Evolutionary conservation across 2,329 filamentous ascomycete genomes (phyloP).

Genomic region (Aspergillus pseudoterreus): DNA sequence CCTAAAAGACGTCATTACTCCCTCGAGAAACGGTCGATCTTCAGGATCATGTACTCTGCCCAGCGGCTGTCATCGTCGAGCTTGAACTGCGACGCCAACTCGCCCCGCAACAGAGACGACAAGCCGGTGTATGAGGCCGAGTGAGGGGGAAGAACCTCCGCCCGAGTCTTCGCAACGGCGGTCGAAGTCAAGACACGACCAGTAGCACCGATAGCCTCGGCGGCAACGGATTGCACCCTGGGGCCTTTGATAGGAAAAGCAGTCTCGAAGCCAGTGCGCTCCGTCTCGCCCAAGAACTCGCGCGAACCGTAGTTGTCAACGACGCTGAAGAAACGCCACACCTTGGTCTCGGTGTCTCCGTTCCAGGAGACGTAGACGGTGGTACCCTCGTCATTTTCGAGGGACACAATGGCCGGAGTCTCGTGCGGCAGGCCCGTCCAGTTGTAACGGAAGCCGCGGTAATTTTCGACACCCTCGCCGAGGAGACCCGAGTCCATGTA

Average conservation of each 20-base stretch:
- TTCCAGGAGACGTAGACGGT: slow-evolving; percentile 56
- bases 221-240: slow-evolving; percentile 37
- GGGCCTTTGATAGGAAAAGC: slow-evolving; percentile 18
- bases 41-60: slow-evolving; percentile 12
- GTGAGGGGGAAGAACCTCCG: slow-evolving; percentile 17
- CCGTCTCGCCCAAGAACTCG: slow-evolving; percentile 23
- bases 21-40: slow-evolving; percentile 9
- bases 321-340: slow-evolving; percentile 50
- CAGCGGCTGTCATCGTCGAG: slow-evolving; percentile 4
- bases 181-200: slow-evolving; percentile 27
- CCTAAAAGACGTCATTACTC: not conserved
- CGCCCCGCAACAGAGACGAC: not conserved
- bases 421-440: slow-evolving; percentile 38
- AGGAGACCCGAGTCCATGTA: slow-evolving; percentile 44
- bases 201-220: slow-evolving; percentile 31
- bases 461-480: slow-evolving; percentile 34
- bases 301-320: slow-evolving; percentile 22
- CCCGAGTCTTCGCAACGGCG: slow-evolving; percentile 16
- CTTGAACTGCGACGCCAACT: slow-evolving; percentile 4
- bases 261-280: slow-evolving; percentile 29
- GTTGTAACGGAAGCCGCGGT: slow-evolving; percentile 38
- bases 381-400: slow-evolving; percentile 24
- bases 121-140: not conserved
- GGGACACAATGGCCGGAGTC: slow-evolving; percentile 35
- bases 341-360: slow-evolving; percentile 46